phyloP scores from a whole-genome alignment of 768 basidiomycete species.

The Panaeolus papilionaceus region DNA sequence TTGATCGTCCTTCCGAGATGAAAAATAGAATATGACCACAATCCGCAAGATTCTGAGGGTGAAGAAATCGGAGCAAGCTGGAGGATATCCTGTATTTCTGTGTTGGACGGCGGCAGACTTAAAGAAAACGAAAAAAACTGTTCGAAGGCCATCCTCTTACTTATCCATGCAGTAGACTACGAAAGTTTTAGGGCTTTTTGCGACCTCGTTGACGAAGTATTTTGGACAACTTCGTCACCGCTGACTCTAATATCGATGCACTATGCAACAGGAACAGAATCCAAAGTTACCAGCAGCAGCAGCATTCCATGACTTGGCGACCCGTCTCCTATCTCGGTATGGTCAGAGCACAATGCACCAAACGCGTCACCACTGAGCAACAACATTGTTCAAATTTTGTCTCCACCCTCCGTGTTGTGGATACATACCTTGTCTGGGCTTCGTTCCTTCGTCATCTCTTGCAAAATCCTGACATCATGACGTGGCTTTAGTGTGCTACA shows the following conservation, averaged over 20 bases:
- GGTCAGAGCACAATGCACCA: too few relatives aligned
- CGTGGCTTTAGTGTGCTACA: too few relatives aligned
- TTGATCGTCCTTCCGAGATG: conserved; percentile 53
- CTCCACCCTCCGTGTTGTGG: too few relatives aligned
- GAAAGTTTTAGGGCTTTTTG: conserved; percentile 57
- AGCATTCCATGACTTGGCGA: too few relatives aligned
- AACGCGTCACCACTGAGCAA: too few relatives aligned
- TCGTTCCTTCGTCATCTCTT: too few relatives aligned
- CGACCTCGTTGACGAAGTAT: conserved; percentile 54
- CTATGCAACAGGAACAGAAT: too few relatives aligned
- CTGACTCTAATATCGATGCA: too few relatives aligned
- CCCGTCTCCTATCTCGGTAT: too few relatives aligned
- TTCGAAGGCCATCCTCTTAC: neutral
- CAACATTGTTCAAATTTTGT: too few relatives aligned
- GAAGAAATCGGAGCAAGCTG: conserved; percentile 58
- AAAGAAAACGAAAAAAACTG: conserved; percentile 36
- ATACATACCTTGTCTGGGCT: conserved; percentile 8
- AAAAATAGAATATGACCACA: conserved; percentile 53
- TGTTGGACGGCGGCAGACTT: conserved; percentile 38
- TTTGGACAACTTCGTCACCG: conserved; percentile 51
- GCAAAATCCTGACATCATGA: too few relatives aligned
- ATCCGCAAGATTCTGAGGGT: conserved; percentile 53
- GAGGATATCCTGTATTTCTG: conserved; percentile 60
- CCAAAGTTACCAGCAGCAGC: too few relatives aligned
- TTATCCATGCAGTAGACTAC: conserved; percentile 48